phyloP scores from a whole-genome alignment of 495 filamentous ascomycete genomes.

The Penicillium parvum region DNA sequence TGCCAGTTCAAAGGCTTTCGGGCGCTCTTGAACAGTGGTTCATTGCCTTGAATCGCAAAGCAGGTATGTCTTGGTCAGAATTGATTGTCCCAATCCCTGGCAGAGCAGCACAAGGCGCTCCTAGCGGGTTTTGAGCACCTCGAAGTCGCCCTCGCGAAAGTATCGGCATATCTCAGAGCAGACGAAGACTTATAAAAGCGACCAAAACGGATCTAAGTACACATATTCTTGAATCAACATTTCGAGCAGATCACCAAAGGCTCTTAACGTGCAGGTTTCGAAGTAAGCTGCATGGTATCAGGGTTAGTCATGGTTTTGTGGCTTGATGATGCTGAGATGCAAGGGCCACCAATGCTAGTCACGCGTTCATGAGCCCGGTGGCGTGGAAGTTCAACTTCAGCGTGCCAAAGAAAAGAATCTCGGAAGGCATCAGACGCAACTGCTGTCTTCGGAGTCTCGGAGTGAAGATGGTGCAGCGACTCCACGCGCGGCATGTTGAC shows the following conservation, averaged over 20 bases:
- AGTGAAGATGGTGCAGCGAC: slow-evolving; percentile 26
- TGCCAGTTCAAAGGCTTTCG: no score
- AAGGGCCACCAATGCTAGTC: slow-evolving; percentile 11
- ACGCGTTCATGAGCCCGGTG: slow-evolving; percentile 15
- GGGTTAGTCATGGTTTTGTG: slow-evolving; percentile 1
- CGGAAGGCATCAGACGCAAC: background rate
- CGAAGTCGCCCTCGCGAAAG: no score
- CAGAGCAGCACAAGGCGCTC: no score
- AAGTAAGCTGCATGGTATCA: slow-evolving; percentile 11
- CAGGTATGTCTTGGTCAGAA: no score
- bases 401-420: slow-evolving; percentile 7
- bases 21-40: no score
- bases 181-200: slow-evolving; percentile 16
- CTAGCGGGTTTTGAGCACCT: no score
- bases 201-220: slow-evolving; percentile 48
- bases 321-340: slow-evolving; percentile 12
- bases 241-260: slow-evolving; percentile 3
- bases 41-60: no score
- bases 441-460: slow-evolving; percentile 4
- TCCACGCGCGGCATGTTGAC: slow-evolving; percentile 34
- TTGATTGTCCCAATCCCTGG: no score
- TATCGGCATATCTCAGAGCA: no score
- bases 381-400: slow-evolving; percentile 14
- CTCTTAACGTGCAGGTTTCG: slow-evolving; percentile 9
- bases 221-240: slow-evolving; percentile 27